Percentiles rank a stretch among this genome's conserved stretches.
Conservation (phyloP, 177 flowering plant genomes). For the Vitis hybrid region DNA sequence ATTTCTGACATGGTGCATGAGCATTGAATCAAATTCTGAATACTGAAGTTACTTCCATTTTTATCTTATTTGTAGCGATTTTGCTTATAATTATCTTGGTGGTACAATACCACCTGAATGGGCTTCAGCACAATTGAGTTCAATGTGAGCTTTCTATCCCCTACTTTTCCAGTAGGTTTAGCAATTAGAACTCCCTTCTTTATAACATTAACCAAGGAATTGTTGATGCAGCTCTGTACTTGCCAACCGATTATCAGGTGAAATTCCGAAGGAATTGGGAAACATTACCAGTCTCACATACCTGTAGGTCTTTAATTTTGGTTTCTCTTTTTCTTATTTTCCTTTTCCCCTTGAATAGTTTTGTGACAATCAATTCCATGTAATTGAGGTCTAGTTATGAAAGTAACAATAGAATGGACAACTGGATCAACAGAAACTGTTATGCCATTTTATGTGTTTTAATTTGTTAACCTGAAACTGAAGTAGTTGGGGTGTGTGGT, state of each 20-base stretch:
- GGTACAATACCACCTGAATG: slow-evolving; percentile 57
- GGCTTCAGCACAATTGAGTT: slow-evolving; percentile 33
- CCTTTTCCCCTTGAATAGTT: not conserved
- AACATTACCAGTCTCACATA: slow-evolving; percentile 31
- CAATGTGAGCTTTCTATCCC: slow-evolving; percentile 19
- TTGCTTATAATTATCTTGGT: slow-evolving; percentile 51
- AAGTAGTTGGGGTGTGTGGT: not conserved
- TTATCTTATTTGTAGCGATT: slow-evolving; percentile 31
- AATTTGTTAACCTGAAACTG: not conserved
- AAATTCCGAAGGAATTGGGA: slow-evolving; percentile 34
- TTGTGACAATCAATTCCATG: not conserved
- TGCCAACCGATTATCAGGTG: slow-evolving; percentile 40
- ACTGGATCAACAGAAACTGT: not conserved
- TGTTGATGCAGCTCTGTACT: slow-evolving; percentile 34
- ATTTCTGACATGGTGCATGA: not conserved
- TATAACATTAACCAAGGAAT: not conserved
- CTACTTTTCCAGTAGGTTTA: not conserved
- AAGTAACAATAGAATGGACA: not conserved
- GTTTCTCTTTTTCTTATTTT: not conserved
- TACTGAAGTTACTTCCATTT: not conserved
- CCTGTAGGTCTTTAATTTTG: slow-evolving; percentile 21
- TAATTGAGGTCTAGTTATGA: not conserved
- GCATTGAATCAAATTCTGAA: not conserved
- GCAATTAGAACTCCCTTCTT: not conserved
- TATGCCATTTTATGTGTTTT: not conserved